phyloP scores from a whole-genome alignment of 1,284 basidiomycete species.

The Cryptococcus jaspeensis region DNA sequence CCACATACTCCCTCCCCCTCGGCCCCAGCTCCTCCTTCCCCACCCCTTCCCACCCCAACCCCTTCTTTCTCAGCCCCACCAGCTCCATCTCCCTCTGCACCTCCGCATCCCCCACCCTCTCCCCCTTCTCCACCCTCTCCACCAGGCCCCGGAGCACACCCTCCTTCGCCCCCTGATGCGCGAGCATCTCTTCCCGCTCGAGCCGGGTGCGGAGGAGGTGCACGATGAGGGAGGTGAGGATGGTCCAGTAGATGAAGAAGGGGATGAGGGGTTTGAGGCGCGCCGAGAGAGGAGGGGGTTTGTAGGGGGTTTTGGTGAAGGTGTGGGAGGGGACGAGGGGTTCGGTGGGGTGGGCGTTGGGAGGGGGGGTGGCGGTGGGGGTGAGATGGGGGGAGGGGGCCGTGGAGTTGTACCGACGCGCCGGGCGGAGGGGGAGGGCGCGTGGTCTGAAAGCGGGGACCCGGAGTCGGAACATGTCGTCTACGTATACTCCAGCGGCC shows the following conservation, averaged over 20 bases:
- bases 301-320: conserved; percentile 11
- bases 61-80: conserved; percentile 45
- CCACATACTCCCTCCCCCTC: conserved; percentile 32
- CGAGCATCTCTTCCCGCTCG: conserved; percentile 27
- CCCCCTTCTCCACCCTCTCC: conserved; percentile 19
- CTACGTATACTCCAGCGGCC: no score
- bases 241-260: conserved; percentile 49
- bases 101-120: conserved; percentile 32
- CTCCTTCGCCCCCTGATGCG: conserved; percentile 35
- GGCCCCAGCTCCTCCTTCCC: conserved; percentile 14
- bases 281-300: conserved; percentile 38
- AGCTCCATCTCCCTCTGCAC: conserved; percentile 49
- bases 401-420: background rate
- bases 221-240: conserved; percentile 47
- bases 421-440: no score
- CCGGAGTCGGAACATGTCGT: no score
- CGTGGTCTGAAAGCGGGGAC: no score
- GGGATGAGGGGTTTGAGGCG: conserved; percentile 46
- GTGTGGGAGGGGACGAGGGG: background rate
- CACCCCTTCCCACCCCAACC: conserved; percentile 6
- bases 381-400: background rate
- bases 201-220: conserved; percentile 39
- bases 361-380: background rate
- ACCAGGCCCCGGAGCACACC: conserved; percentile 38
- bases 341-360: background rate